A percentile compares a stretch with the other conserved stretches of the same genome.
Conservation (phyloP, 306 rosid species). For the Dicorynia guianensis region DNA sequence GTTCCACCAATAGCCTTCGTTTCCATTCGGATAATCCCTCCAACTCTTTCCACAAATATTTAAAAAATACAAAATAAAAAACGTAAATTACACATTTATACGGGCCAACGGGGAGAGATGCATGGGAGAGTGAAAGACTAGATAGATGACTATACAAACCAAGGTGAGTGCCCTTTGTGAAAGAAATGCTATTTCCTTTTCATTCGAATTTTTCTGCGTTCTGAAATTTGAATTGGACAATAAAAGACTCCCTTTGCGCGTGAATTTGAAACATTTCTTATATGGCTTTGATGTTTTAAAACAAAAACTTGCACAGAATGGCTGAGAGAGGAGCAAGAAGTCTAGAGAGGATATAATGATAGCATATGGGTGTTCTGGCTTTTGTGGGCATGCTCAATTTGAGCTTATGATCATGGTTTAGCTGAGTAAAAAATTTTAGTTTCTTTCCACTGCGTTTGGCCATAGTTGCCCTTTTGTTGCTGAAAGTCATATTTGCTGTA, state of each 20-base stretch:
- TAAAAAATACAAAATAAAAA: constrained; percentile 4
- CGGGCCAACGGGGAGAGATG: background rate
- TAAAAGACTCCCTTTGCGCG: background rate
- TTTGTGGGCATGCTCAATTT: no score
- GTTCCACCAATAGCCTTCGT: constrained; percentile 52
- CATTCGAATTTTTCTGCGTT: no score
- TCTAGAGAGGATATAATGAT: no score
- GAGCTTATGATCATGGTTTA: no score
- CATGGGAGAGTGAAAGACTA: background rate
- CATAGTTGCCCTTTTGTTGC: no score
- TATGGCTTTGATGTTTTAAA: no score
- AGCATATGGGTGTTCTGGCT: no score
- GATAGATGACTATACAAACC: background rate
- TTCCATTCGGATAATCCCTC: constrained; percentile 46
- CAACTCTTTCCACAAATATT: constrained; percentile 36
- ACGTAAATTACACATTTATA: background rate
- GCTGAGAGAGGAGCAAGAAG: background rate
- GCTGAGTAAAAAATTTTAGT: no score
- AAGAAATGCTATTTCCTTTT: no score
- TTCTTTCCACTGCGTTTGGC: no score
- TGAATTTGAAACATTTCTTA: background rate
- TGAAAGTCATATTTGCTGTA: no score
- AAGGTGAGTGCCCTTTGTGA: constrained; percentile 23
- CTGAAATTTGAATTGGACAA: background rate
- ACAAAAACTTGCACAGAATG: no score